phyloP scores from a whole-genome alignment of 2,329 filamentous ascomycete species.

The Lachnellula occidentalis region DNA sequence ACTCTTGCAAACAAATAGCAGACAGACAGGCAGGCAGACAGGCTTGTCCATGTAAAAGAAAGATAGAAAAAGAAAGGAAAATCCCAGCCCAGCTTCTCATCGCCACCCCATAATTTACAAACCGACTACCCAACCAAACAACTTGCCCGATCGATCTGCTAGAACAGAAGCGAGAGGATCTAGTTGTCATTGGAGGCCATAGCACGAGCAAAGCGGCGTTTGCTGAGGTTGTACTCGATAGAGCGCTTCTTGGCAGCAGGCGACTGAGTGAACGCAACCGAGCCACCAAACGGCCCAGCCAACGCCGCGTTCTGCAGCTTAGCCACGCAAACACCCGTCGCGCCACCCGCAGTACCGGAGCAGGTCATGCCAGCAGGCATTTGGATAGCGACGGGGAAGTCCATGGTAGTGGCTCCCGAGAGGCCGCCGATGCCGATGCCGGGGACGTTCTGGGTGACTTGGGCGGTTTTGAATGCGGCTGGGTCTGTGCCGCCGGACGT shows the following conservation, averaged over 20 bases:
- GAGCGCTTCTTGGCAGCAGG: conserved; percentile 54
- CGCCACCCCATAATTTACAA: too few relatives aligned
- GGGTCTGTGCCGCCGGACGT: conserved; percentile 59
- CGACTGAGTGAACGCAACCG: conserved; percentile 59
- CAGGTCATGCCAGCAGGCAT: conserved; percentile 66
- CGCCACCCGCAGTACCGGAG: conserved; percentile 52
- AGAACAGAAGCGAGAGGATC: conserved; percentile 1
- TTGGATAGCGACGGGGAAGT: conserved; percentile 59
- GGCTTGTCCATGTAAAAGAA: too few relatives aligned
- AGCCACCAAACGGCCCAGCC: conserved; percentile 63
- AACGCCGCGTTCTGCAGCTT: conserved; percentile 56
- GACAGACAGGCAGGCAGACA: too few relatives aligned
- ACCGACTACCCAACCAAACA: too few relatives aligned
- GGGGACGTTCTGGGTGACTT: conserved; percentile 56
- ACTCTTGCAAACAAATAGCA: too few relatives aligned
- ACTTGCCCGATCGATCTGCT: too few relatives aligned
- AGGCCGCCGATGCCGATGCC: conserved; percentile 52
- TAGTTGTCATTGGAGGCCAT: conserved; percentile 17
- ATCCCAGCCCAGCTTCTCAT: too few relatives aligned
- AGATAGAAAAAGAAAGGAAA: too few relatives aligned
- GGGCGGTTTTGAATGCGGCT: conserved; percentile 52
- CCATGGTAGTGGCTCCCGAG: conserved; percentile 53
- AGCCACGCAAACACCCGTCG: conserved; percentile 58
- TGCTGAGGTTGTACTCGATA: conserved; percentile 44
- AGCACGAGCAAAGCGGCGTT: conserved; percentile 32